Conservation (phyloP, 305 asterid genomes). For the Caryopteris hybrid region DNA sequence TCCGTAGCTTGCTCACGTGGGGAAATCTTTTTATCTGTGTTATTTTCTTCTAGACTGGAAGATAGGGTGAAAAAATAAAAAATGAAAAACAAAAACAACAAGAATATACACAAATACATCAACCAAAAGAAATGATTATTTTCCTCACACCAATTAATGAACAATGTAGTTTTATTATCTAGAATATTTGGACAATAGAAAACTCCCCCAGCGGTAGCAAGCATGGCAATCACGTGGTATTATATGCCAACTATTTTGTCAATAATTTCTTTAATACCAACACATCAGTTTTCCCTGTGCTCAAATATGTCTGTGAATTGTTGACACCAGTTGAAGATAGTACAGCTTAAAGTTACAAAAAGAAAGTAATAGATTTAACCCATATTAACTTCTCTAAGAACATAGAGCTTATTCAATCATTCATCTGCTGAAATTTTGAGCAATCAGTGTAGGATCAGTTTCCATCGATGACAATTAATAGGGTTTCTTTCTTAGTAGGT, state of each 20-base stretch:
- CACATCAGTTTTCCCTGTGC: neutral
- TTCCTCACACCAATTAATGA: neutral
- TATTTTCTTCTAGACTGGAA: constrained; percentile 62
- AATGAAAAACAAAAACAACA: neutral
- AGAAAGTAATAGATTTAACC: neutral
- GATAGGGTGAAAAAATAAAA: too few relatives aligned
- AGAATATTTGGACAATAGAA: constrained; percentile 2
- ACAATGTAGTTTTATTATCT: neutral
- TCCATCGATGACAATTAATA: neutral
- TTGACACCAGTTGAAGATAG: neutral
- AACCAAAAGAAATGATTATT: neutral
- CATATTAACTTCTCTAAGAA: neutral
- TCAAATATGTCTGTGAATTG: neutral
- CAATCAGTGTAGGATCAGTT: neutral
- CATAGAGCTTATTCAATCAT: neutral
- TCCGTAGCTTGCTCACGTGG: constrained; percentile 67
- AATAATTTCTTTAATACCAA: neutral
- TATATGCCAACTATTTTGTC: neutral
- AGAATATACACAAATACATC: neutral
- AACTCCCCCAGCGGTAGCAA: neutral
- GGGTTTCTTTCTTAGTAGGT: neutral
- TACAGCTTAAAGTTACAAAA: neutral
- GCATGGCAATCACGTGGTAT: neutral
- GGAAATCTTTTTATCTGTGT: constrained; percentile 36
- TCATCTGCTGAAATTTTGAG: neutral